phyloP scores from a whole-genome alignment of 2,329 filamentous ascomycete species.

The Pseudomassariella vexata region DNA sequence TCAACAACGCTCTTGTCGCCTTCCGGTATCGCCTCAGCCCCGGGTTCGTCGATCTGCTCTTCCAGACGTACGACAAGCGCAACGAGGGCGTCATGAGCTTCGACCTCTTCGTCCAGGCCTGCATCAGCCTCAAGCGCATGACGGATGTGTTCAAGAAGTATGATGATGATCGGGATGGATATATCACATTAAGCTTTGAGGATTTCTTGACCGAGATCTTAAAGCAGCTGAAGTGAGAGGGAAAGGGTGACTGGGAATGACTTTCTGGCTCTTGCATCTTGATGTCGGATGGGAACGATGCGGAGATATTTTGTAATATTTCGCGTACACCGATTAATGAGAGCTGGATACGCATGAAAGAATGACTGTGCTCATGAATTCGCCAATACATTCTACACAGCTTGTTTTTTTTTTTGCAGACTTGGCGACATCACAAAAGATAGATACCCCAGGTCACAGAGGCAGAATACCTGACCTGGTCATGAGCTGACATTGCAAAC shows the following conservation, averaged over 20 bases:
- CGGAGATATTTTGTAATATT: too few relatives aligned
- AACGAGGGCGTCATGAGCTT: constrained; percentile 73
- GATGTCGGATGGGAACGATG: too few relatives aligned
- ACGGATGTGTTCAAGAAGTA: constrained; percentile 99
- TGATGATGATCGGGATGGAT: constrained; percentile 93
- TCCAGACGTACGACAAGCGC: constrained; percentile 81
- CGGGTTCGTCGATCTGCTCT: constrained; percentile 78
- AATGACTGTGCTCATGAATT: too few relatives aligned
- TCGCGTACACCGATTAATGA: too few relatives aligned
- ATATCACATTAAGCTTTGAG: constrained; percentile 77
- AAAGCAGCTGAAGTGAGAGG: constrained; percentile 56
- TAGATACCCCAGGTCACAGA: too few relatives aligned
- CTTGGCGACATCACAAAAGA: too few relatives aligned
- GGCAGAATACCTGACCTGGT: too few relatives aligned
- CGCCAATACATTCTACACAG: too few relatives aligned
- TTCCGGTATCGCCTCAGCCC: constrained; percentile 90
- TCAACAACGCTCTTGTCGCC: constrained; percentile 80
- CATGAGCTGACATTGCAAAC: too few relatives aligned
- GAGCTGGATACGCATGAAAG: too few relatives aligned
- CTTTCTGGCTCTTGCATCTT: background rate
- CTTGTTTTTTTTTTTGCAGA: too few relatives aligned
- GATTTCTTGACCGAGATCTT: constrained; percentile 69
- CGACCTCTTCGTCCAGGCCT: constrained; percentile 95
- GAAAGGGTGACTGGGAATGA: constrained; percentile 8
- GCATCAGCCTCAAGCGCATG: constrained; percentile 95